Conservation (phyloP, 352 stramenopile species). For the Blastocystis sp. region DNA sequence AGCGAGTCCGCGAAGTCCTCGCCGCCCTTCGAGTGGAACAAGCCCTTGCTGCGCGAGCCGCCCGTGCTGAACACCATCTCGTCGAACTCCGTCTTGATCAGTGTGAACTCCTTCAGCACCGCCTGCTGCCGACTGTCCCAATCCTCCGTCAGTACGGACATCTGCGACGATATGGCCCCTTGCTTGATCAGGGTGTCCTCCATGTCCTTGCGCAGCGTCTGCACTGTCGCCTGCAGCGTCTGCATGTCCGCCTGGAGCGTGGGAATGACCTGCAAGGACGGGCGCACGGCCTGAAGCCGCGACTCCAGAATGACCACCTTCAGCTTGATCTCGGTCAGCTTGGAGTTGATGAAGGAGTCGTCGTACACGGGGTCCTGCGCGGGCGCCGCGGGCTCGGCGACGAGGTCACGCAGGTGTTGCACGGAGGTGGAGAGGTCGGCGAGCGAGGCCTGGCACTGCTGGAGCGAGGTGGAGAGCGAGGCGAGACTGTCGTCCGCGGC, state of each 20-base stretch:
- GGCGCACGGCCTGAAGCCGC: neutral
- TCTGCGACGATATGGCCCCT: neutral
- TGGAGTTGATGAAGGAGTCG: neutral
- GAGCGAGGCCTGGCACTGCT: neutral
- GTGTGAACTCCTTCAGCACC: constrained; percentile 7
- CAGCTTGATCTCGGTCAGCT: neutral
- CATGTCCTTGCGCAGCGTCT: neutral
- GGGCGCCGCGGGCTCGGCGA: neutral
- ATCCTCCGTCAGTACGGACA: constrained; percentile 12
- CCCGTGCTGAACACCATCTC: neutral
- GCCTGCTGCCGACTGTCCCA: constrained; percentile 52
- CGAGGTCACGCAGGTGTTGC: neutral
- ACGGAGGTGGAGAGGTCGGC: neutral
- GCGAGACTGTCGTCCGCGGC: neutral
- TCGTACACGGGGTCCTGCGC: neutral
- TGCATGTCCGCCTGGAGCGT: neutral
- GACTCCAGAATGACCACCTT: neutral
- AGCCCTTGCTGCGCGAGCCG: neutral
- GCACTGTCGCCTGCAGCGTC: neutral
- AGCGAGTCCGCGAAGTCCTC: neutral
- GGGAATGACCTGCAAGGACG: neutral
- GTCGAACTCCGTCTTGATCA: constrained; percentile 20
- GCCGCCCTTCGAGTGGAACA: neutral
- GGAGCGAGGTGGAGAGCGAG: neutral
- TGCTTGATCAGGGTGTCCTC: neutral